These are phyloP conservation scores for Purpureocillium takamizusanense DNA, from an alignment of 2,329 filamentous ascomycete species.

Conservation along the genomic window DNA sequence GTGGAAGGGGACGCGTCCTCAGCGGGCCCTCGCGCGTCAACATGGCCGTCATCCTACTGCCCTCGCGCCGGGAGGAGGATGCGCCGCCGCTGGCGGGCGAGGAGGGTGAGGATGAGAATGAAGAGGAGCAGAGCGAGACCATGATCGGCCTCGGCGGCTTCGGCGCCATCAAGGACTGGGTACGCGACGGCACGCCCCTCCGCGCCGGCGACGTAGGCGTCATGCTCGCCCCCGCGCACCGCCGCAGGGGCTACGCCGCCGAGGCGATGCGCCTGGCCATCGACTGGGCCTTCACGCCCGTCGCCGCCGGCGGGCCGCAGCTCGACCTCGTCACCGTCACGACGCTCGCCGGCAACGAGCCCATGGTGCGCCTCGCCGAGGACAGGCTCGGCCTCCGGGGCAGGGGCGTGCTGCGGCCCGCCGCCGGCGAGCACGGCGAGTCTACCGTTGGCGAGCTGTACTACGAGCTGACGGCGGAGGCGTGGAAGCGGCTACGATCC, in stretches of 20 bases:
- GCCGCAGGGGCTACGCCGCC: conserved; percentile 13
- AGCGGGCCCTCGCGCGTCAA: conserved; percentile 16
- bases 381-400: conserved; percentile 14
- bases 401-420: conserved; percentile 5
- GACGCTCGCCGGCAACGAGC: conserved; percentile 11
- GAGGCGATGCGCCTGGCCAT: conserved; percentile 16
- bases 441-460: conserved; percentile 12
- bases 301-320: conserved; percentile 14
- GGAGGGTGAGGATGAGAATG: neutral
- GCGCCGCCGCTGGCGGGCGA: too few species aligned
- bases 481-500: conserved; percentile 5
- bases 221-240: conserved; percentile 14
- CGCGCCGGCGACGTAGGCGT: conserved; percentile 17
- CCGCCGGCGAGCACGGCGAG: conserved; percentile 6
- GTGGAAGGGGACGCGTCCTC: conserved; percentile 5
- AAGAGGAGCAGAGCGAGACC: conserved; percentile 2
- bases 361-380: conserved; percentile 14
- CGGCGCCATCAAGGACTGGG: conserved; percentile 16
- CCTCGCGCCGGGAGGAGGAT: too few species aligned
- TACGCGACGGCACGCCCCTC: conserved; percentile 8
- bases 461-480: conserved; percentile 13
- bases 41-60: conserved; percentile 11
- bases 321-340: conserved; percentile 17
- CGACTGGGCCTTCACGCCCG: conserved; percentile 15
- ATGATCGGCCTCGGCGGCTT: conserved; percentile 19